phyloP scores from a whole-genome alignment of 495 filamentous ascomycete species.

The Cercophora newfieldiana region DNA sequence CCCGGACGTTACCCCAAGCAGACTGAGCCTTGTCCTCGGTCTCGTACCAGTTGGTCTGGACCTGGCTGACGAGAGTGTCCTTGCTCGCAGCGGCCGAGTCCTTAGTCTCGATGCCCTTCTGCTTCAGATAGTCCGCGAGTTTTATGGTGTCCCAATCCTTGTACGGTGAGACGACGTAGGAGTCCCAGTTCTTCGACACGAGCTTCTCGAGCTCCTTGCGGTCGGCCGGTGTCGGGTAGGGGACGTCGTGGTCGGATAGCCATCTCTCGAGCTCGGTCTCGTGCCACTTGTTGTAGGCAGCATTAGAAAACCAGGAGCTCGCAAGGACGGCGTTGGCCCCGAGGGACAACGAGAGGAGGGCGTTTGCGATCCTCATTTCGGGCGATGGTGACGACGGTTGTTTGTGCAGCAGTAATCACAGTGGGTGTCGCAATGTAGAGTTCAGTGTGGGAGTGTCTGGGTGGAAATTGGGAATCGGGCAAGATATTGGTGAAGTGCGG shows the following conservation, averaged over 20 bases:
- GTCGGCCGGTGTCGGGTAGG: constrained; percentile 80
- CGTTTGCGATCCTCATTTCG: constrained; percentile 72
- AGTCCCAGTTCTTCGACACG: constrained; percentile 86
- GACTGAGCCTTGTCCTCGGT: constrained; percentile 69
- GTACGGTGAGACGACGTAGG: constrained; percentile 65
- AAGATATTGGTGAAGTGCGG: constrained; percentile 7
- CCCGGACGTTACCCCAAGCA: constrained; percentile 69
- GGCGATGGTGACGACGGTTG: neutral
- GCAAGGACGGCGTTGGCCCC: constrained; percentile 68
- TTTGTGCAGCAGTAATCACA: neutral
- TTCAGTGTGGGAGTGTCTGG: neutral
- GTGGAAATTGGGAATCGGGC: neutral
- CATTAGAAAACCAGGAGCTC: constrained; percentile 78
- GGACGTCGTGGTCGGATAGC: constrained; percentile 91
- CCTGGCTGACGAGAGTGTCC: constrained; percentile 63
- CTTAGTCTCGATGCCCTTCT: constrained; percentile 68
- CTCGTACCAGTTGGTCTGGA: constrained; percentile 73
- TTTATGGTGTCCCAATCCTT: constrained; percentile 67
- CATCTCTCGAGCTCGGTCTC: constrained; percentile 96
- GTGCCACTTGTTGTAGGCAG: constrained; percentile 98
- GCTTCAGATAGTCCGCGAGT: constrained; percentile 63
- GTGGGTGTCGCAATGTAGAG: neutral
- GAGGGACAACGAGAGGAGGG: constrained; percentile 67
- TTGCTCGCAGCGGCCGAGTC: constrained; percentile 62
- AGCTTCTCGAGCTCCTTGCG: constrained; percentile 81